phyloP scores from a whole-genome alignment of 768 basidiomycete genomes.

The Leucosporidium scottii region DNA sequence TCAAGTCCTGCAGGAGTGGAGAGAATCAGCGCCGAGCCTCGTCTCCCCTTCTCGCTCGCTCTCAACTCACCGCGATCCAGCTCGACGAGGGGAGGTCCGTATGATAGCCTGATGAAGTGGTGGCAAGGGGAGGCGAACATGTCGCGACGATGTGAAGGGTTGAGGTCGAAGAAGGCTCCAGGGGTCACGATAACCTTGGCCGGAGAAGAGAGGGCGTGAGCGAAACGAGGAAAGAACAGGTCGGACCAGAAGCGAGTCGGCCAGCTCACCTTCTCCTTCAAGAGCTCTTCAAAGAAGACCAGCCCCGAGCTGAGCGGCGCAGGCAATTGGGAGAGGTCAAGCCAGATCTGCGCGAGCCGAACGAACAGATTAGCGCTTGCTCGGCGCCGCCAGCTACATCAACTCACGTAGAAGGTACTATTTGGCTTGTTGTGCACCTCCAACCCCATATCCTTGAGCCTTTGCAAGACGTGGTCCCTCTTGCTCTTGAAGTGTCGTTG shows the following conservation, averaged over 20 bases:
- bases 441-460: slow-evolving; percentile 70
- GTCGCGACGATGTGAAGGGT: slow-evolving; percentile 52
- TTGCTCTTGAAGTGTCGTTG: slow-evolving; percentile 74
- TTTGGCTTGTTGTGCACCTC: slow-evolving; percentile 67
- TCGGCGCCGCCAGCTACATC: not conserved
- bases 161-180: slow-evolving; percentile 39
- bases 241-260: too few species aligned
- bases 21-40: slow-evolving; percentile 41
- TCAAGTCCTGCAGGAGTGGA: slow-evolving; percentile 56
- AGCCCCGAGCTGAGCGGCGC: slow-evolving; percentile 80
- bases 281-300: slow-evolving; percentile 87
- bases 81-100: slow-evolving; percentile 19
- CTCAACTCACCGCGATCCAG: slow-evolving; percentile 50
- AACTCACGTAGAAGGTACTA: slow-evolving; percentile 75
- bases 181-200: slow-evolving; percentile 23
- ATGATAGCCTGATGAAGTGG: slow-evolving; percentile 74
- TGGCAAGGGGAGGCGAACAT: slow-evolving; percentile 85
- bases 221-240: too few species aligned
- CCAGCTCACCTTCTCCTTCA: slow-evolving; percentile 59
- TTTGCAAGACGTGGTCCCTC: slow-evolving; percentile 76
- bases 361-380: not conserved
- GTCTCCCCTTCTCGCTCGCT: slow-evolving; percentile 68
- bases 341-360: slow-evolving; percentile 40
- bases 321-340: slow-evolving; percentile 67
- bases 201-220: too few species aligned